These are phyloP conservation scores for Carpinus fangiana DNA, from an alignment of 306 rosid genomes.

Conservation along the genomic window DNA sequence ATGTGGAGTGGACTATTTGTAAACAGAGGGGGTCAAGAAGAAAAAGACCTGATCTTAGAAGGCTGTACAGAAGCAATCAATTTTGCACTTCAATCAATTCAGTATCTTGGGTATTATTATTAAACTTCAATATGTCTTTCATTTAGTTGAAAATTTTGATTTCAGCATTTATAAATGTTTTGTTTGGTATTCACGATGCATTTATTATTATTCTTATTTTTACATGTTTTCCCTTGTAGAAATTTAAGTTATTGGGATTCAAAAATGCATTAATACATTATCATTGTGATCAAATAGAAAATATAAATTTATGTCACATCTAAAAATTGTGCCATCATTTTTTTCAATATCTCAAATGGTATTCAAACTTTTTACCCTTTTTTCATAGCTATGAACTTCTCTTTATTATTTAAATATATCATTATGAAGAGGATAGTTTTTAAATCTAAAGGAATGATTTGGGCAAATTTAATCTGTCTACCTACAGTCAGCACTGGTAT, in stretches of 20 bases:
- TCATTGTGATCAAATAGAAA: neutral
- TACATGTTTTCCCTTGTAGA: neutral
- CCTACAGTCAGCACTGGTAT: neutral
- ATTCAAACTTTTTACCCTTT: neutral
- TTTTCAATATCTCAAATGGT: neutral
- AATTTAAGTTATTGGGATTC: neutral
- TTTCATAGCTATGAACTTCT: neutral
- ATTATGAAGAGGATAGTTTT: neutral
- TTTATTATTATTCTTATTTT: neutral
- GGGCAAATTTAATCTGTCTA: neutral
- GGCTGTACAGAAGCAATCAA: conserved; percentile 74
- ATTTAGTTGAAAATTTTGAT: neutral
- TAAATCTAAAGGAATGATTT: neutral
- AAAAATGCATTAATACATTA: neutral
- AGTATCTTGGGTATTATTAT: conserved; percentile 63
- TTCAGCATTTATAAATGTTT: neutral
- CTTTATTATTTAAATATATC: neutral
- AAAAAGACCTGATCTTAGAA: conserved; percentile 50
- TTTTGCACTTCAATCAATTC: conserved; percentile 74
- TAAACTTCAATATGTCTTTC: neutral
- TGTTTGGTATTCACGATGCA: neutral
- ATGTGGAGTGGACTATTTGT: conserved; percentile 51
- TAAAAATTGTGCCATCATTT: neutral
- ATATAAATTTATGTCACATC: neutral
- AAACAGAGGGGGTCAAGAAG: conserved; percentile 36